phyloP scores from a whole-genome alignment of 441 rosid genomes.

The Hura crepitans region DNA sequence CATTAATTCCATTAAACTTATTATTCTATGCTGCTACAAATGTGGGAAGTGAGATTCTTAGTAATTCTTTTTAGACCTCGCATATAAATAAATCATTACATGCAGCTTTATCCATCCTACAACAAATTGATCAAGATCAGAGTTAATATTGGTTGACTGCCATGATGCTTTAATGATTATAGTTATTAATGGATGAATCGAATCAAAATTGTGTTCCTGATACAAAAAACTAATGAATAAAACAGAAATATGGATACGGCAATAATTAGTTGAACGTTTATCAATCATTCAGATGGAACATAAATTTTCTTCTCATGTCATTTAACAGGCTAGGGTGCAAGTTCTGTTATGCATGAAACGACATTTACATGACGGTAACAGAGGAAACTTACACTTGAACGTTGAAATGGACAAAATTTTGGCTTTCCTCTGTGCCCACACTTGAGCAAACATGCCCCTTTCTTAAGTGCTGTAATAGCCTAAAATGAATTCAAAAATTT shows the following conservation, averaged over 20 bases:
- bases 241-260: neutral
- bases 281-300: neutral
- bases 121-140: neutral
- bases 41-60: neutral
- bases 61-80: neutral
- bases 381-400: slow-evolving; percentile 38
- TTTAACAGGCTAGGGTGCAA: neutral
- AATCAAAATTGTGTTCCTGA: neutral
- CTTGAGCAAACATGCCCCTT: slow-evolving; percentile 49
- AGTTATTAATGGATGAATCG: neutral
- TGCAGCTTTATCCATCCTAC: neutral
- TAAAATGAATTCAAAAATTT: slow-evolving; percentile 8
- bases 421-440: slow-evolving; percentile 57
- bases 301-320: neutral
- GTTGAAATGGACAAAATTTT: slow-evolving; percentile 50
- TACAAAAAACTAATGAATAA: neutral
- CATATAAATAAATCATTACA: neutral
- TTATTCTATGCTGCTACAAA: neutral
- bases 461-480: slow-evolving; percentile 53
- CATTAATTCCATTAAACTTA: neutral
- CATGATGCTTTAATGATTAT: neutral
- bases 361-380: neutral
- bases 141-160: neutral
- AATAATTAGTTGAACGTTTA: neutral
- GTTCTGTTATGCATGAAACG: neutral